Evolutionary conservation across 345 rosid genomes (phyloP).

Genomic region (Brassica napus): Da-Ae NC_063438.1:18075001-18075500

Average conservation of each 20-base stretch:
- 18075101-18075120: neutral
- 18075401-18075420: neutral
- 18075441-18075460: neutral
- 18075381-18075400: no score
- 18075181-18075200: neutral
- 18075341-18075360: neutral
- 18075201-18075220: neutral
- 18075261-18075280: neutral
- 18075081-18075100: neutral
- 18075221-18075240: no score
- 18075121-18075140: neutral
- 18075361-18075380: neutral
- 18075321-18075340: neutral
- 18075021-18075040: neutral
- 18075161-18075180: no score
- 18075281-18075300: neutral
- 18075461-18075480: neutral
- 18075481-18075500: neutral
- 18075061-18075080: no score
- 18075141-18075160: neutral
- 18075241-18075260: constrained; percentile 7
- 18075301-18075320: neutral
- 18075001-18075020: neutral
- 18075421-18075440: neutral
- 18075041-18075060: no score